Conservation (phyloP, 306 rosid species). For the Quercus bicolor region DNA sequence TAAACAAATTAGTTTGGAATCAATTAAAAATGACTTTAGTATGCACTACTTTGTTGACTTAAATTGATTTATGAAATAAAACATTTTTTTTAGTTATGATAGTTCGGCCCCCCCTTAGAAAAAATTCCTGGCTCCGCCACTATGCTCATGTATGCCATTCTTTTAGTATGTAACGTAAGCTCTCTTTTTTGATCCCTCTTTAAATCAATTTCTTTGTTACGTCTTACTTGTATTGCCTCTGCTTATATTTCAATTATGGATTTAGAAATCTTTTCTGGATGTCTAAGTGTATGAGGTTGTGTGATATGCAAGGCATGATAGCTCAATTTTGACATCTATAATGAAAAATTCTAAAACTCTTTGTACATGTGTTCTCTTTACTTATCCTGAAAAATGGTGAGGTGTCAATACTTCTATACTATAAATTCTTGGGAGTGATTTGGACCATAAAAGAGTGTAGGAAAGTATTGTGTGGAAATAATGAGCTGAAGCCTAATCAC, state of each 20-base stretch:
- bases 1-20: too few species aligned
- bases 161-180: too few species aligned
- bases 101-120: too few species aligned
- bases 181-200: neutral
- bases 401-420: neutral
- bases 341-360: neutral
- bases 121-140: too few species aligned
- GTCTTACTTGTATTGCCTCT: neutral
- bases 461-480: neutral
- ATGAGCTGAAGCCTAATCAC: neutral
- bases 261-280: neutral
- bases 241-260: neutral
- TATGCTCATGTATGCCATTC: too few species aligned
- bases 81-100: too few species aligned
- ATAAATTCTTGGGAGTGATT: neutral
- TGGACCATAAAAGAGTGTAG: neutral
- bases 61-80: too few species aligned
- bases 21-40: too few species aligned
- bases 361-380: neutral
- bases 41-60: too few species aligned
- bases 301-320: neutral
- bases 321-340: neutral
- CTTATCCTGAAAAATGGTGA: neutral
- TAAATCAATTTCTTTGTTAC: neutral
- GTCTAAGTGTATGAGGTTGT: neutral